phyloP scores from a whole-genome alignment of 257 asterid species.

The Lithospermum erythrorhizon region DNA sequence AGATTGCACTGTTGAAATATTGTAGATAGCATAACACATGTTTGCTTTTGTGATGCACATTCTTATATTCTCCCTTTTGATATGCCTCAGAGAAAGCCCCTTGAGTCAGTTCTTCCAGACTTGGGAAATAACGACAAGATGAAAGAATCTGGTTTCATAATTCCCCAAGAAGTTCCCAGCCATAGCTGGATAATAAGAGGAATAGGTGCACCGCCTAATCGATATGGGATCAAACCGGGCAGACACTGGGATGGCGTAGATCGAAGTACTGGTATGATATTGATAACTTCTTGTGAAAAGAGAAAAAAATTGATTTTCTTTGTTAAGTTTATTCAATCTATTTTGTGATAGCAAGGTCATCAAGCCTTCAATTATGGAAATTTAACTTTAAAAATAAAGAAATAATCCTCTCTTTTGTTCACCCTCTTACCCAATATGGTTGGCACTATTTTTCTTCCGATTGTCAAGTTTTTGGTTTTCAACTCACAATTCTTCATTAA shows the following conservation, averaged over 20 bases:
- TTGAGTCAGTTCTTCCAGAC: constrained; percentile 42
- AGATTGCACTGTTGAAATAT: no score
- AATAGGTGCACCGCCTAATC: constrained; percentile 61
- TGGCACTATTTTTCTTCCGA: no score
- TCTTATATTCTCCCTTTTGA: constrained; percentile 4
- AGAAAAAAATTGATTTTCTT: not conserved
- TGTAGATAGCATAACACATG: not conserved
- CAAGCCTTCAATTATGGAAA: no score
- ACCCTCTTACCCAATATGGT: no score
- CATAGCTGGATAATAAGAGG: constrained; percentile 83
- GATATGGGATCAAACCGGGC: constrained; percentile 82
- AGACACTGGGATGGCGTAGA: constrained; percentile 97
- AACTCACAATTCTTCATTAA: no score
- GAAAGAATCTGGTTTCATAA: constrained; percentile 76
- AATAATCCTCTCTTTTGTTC: no score
- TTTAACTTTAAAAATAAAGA: no score
- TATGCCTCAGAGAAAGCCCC: constrained; percentile 43
- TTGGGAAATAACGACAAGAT: constrained; percentile 62
- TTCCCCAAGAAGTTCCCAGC: constrained; percentile 69
- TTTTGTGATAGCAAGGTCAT: no score
- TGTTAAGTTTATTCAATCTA: not conserved
- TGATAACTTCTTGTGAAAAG: constrained; percentile 4
- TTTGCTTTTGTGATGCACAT: not conserved
- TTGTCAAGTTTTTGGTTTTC: no score
- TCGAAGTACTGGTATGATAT: constrained; percentile 58